Conservation (phyloP, 345 rosid genomes). For the Dipteronia sinensis region DNA sequence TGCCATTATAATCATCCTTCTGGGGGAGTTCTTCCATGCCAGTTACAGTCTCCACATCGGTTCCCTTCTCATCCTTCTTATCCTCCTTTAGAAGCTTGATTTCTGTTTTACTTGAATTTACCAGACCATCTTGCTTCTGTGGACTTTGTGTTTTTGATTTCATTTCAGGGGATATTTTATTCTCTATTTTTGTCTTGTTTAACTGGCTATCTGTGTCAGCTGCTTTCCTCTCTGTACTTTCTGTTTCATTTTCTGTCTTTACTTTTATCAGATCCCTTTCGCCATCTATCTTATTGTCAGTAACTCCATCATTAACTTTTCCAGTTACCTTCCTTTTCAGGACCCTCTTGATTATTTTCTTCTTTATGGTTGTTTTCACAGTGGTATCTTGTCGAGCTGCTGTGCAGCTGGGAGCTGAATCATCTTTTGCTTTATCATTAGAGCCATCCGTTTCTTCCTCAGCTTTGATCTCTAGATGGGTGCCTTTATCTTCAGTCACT, state of each 20-base stretch:
- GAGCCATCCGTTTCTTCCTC: slow-evolving; percentile 36
- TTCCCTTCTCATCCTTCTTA: slow-evolving; percentile 46
- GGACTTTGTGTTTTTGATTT: slow-evolving; percentile 35
- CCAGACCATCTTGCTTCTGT: slow-evolving; percentile 43
- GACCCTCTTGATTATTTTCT: slow-evolving; percentile 81
- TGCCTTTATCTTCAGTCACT: slow-evolving; percentile 37
- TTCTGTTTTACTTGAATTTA: slow-evolving; percentile 39
- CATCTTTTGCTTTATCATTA: slow-evolving; percentile 51
- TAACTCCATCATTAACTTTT: slow-evolving; percentile 33
- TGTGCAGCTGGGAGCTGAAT: slow-evolving; percentile 37
- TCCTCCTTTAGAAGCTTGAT: slow-evolving; percentile 43
- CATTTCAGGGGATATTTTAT: slow-evolving; percentile 27
- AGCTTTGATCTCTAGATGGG: slow-evolving; percentile 42
- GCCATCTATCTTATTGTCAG: slow-evolving; percentile 43
- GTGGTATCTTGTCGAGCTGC: slow-evolving; percentile 42
- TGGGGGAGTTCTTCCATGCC: slow-evolving; percentile 43
- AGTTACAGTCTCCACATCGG: slow-evolving; percentile 36
- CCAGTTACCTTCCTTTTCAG: slow-evolving; percentile 66
- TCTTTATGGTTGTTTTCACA: slow-evolving; percentile 63
- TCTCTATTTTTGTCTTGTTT: slow-evolving; percentile 27
- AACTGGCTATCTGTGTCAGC: slow-evolving; percentile 35
- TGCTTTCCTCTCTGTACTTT: slow-evolving; percentile 32
- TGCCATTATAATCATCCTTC: slow-evolving; percentile 39
- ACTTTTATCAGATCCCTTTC: slow-evolving; percentile 41
- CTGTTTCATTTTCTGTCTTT: slow-evolving; percentile 28